Percentiles rank a stretch among this genome's conserved stretches.
Evolutionary conservation across 1,139 yeast species (phyloP).

Genomic region (Suhomyces ambrosiae): DNA sequence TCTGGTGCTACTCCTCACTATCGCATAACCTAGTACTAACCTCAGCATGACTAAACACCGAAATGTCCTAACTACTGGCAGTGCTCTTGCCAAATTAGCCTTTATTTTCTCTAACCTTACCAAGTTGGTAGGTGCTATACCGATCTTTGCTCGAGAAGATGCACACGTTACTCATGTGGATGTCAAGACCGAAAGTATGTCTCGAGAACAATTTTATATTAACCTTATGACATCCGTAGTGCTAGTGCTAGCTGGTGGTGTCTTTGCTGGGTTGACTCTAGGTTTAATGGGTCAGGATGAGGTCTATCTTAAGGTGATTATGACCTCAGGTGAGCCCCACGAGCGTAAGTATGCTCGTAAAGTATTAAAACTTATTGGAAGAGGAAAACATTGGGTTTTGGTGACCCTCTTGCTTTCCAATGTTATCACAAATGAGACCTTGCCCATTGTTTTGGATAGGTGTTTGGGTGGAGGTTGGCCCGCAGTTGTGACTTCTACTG

Average conservation of each 20-base stretch:
- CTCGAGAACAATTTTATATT: slow-evolving; percentile 51
- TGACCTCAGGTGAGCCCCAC: slow-evolving; percentile 53
- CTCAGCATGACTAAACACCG: slow-evolving; percentile 23
- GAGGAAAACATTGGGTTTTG: slow-evolving; percentile 97
- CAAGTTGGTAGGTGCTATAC: slow-evolving; percentile 23
- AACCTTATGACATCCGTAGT: slow-evolving; percentile 61
- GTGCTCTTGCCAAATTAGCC: slow-evolving; percentile 22
- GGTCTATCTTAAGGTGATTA: slow-evolving; percentile 76
- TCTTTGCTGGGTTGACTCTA: slow-evolving; percentile 92
- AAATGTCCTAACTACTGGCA: slow-evolving; percentile 27
- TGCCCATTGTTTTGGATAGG: slow-evolving; percentile 91
- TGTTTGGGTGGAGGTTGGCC: slow-evolving; percentile 98
- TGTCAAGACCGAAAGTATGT: slow-evolving; percentile 21
- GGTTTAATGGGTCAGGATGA: slow-evolving; percentile 99
- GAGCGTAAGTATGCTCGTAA: slow-evolving; percentile 75
- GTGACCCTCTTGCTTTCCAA: slow-evolving; percentile 84
- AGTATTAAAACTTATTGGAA: slow-evolving; percentile 70
- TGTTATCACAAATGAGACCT: slow-evolving; percentile 92
- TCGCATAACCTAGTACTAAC: slow-evolving; percentile 21
- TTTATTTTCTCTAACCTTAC: slow-evolving; percentile 29
- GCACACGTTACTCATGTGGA: slow-evolving; percentile 4
- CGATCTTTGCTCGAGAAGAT: slow-evolving; percentile 12
- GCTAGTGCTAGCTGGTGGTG: slow-evolving; percentile 87
- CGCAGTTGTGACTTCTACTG: slow-evolving; percentile 91
- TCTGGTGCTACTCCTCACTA: slow-evolving; percentile 6